phyloP scores from a whole-genome alignment of 495 filamentous ascomycete genomes.

The Jackrogersella minutella region DNA sequence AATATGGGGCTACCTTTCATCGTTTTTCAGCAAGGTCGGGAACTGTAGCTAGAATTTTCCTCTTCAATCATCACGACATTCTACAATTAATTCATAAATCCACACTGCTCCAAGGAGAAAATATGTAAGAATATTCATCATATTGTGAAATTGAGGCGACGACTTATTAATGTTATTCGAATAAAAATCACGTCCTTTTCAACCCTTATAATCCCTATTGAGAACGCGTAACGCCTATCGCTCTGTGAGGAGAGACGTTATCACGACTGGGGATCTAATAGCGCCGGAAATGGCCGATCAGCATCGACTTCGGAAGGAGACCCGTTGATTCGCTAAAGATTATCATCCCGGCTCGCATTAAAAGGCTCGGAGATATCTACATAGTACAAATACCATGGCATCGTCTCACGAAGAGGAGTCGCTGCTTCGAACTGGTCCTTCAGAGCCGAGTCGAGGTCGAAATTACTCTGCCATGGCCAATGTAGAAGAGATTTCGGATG shows the following conservation, averaged over 20 bases:
- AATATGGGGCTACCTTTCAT: no score
- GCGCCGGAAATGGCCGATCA: conserved; percentile 23
- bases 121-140: no score
- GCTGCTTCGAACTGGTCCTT: conserved; percentile 16
- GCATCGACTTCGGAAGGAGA: conserved; percentile 1
- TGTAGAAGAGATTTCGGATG: neutral
- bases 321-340: conserved; percentile 32
- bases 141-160: no score
- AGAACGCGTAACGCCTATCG: neutral
- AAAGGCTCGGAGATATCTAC: conserved; percentile 6
- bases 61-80: no score
- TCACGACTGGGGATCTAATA: neutral
- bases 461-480: conserved; percentile 6
- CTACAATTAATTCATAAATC: no score
- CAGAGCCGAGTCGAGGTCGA: conserved; percentile 13
- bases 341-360: conserved; percentile 6
- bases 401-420: conserved; percentile 19
- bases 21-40: no score
- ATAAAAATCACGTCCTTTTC: no score
- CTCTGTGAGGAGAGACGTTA: neutral
- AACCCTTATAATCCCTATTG: no score
- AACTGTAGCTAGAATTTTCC: no score
- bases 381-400: conserved; percentile 22
- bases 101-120: no score
- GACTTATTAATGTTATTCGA: no score